Conservation (phyloP, 306 rosid genomes). For the Begonia masoniana region DNA sequence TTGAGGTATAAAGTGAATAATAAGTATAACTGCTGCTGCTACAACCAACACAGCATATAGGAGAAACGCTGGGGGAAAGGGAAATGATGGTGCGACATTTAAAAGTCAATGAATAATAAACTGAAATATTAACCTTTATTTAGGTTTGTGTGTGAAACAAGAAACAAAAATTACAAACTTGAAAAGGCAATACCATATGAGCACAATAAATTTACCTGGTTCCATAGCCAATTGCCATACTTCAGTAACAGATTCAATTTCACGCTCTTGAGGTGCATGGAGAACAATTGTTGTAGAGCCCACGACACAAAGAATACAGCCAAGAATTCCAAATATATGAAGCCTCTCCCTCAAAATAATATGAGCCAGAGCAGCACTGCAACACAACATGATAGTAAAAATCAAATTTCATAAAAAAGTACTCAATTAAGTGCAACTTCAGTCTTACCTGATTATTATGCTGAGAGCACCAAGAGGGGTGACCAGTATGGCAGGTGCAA, state of each 20-base stretch:
- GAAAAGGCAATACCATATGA: not conserved
- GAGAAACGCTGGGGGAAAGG: constrained; percentile 65
- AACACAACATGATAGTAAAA: constrained; percentile 31
- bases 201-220: constrained; percentile 45
- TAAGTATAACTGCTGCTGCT: constrained; percentile 59
- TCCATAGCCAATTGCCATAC: constrained; percentile 99
- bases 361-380: constrained; percentile 99
- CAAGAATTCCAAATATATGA: constrained; percentile 91
- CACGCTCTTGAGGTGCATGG: constrained; percentile 94
- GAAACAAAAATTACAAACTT: not conserved
- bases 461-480: constrained; percentile 99
- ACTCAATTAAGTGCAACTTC: constrained; percentile 10
- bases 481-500: constrained; percentile 96
- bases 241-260: constrained; percentile 77
- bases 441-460: constrained; percentile 88
- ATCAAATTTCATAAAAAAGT: constrained; percentile 13
- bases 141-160: too few relatives aligned
- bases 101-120: too few relatives aligned
- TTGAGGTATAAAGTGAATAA: constrained; percentile 70
- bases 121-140: too few relatives aligned
- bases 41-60: constrained; percentile 70
- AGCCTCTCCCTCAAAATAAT: constrained; percentile 82
- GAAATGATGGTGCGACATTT: not conserved
- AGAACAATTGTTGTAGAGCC: constrained; percentile 95
- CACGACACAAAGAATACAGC: constrained; percentile 91